Percentiles rank a stretch among this genome's conserved stretches.
phyloP scores from a whole-genome alignment of 2,329 filamentous ascomycete genomes.

The Fusarium mexicanum region DNA sequence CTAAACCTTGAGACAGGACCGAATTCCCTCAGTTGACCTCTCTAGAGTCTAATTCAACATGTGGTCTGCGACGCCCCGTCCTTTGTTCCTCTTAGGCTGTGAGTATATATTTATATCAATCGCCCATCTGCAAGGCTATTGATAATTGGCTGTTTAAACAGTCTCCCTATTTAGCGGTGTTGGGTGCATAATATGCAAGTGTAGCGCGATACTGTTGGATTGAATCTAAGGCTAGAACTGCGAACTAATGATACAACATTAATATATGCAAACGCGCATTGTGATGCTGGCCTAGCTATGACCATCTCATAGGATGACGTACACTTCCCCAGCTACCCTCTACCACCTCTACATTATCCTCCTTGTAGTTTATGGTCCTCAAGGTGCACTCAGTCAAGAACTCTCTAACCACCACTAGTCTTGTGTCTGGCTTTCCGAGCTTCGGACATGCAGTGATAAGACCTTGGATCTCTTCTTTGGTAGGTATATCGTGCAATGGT shows the following conservation, averaged over 20 bases:
- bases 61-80: no score
- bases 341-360: rapidly evolving
- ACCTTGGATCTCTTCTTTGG: not conserved
- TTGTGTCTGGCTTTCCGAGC: not conserved
- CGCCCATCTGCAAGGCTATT: rapidly evolving
- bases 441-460: not conserved
- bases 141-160: no score
- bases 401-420: not conserved
- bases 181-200: not conserved
- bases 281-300: not conserved
- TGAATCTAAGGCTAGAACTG: not conserved
- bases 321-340: not conserved
- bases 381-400: not conserved
- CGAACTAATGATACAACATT: not conserved
- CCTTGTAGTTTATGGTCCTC: not conserved
- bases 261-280: not conserved
- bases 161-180: no score
- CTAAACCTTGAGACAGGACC: not conserved
- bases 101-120: no score
- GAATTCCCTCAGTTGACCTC: not conserved
- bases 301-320: not conserved
- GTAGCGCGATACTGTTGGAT: not conserved
- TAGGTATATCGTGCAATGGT: not conserved
- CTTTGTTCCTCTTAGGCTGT: no score
- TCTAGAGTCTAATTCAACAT: rapidly evolving